phyloP scores from a whole-genome alignment of 345 rosid species.

The Euphorbia lathyris region DNA sequence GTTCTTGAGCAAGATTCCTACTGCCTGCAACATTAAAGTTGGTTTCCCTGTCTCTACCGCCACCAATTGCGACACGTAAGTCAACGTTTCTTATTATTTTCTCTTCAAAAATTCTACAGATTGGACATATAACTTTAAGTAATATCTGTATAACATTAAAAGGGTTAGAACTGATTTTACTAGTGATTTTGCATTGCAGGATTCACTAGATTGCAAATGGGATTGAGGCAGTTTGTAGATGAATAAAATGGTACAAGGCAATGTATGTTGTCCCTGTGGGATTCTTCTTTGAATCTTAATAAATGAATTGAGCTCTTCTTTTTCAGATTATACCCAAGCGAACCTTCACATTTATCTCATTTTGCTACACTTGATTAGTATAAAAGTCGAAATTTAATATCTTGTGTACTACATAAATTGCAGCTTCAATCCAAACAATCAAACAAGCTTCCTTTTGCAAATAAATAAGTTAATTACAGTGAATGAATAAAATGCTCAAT shows the following conservation, averaged over 20 bases:
- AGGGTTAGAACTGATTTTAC: background rate
- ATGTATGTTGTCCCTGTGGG: background rate
- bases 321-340: background rate
- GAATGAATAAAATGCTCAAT: background rate
- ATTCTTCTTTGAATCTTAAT: constrained; percentile 1
- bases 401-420: too few relatives aligned
- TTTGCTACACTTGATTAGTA: too few relatives aligned
- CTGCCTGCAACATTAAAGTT: constrained; percentile 36
- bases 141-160: background rate
- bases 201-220: constrained; percentile 12
- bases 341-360: too few relatives aligned
- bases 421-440: too few relatives aligned
- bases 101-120: background rate
- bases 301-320: background rate
- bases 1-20: constrained; percentile 38
- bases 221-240: background rate
- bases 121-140: background rate
- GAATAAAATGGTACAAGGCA: background rate
- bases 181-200: constrained; percentile 15
- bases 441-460: too few relatives aligned
- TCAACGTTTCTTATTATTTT: background rate
- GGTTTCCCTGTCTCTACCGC: constrained; percentile 36
- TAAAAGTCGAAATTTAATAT: too few relatives aligned
- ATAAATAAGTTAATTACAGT: too few relatives aligned
- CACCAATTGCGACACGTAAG: constrained; percentile 37